Conservation (phyloP, 352 stramenopile genomes). For the Pythium utonaiense region DNA sequence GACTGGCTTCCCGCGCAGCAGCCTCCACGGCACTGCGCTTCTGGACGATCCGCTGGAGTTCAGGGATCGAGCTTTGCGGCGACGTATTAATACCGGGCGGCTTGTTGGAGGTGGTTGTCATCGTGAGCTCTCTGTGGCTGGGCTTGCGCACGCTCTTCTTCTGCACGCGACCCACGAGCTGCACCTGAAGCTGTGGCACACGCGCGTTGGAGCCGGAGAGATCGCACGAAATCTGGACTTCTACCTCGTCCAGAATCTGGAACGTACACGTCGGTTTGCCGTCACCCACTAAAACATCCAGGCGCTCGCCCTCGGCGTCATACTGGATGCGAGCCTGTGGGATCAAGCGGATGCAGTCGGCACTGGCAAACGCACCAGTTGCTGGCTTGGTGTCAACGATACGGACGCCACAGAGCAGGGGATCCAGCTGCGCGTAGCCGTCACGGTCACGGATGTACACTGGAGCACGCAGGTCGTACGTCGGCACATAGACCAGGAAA, state of each 20-base stretch:
- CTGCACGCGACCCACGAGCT: constrained; percentile 50
- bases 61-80: constrained; percentile 36
- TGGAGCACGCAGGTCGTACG: constrained; percentile 88
- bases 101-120: constrained; percentile 11
- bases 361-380: constrained; percentile 54
- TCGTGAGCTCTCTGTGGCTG: constrained; percentile 8
- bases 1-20: constrained; percentile 7
- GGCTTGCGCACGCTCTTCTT: constrained; percentile 22
- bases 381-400: constrained; percentile 57
- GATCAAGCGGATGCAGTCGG: constrained; percentile 60
- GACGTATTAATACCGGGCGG: constrained; percentile 15
- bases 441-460: constrained; percentile 90
- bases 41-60: constrained; percentile 69
- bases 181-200: constrained; percentile 68
- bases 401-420: constrained; percentile 61
- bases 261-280: constrained; percentile 39
- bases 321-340: constrained; percentile 42
- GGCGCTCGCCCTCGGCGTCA: constrained; percentile 25
- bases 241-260: constrained; percentile 66
- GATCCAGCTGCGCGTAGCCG: constrained; percentile 82
- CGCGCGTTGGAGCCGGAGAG: constrained; percentile 61
- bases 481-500: constrained; percentile 91
- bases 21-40: constrained; percentile 28
- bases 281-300: constrained; percentile 29
- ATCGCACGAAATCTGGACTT: constrained; percentile 81